Evolutionary conservation across 352 stramenopile genomes (phyloP).

Genomic region (Globisporangium middletonii): DNA sequence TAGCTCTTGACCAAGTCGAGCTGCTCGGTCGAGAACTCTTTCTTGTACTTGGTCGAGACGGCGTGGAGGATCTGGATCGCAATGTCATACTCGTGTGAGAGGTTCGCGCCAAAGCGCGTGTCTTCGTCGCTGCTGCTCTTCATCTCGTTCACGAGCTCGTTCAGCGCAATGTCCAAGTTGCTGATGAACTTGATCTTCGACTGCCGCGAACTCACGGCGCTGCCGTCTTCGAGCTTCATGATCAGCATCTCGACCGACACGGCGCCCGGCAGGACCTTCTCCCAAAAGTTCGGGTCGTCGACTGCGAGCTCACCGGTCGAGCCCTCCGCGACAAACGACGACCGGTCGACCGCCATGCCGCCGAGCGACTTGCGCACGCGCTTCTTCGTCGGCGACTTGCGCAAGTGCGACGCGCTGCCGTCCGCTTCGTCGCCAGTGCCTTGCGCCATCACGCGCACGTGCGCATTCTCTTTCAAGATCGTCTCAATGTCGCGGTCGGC

Average conservation of each 20-base stretch:
- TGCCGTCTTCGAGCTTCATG: slow-evolving; percentile 84
- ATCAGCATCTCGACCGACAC: slow-evolving; percentile 86
- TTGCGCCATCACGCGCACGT: slow-evolving; percentile 52
- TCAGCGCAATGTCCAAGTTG: slow-evolving; percentile 79
- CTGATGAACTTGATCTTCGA: slow-evolving; percentile 88
- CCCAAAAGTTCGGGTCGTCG: slow-evolving; percentile 96
- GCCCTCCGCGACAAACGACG: slow-evolving; percentile 90
- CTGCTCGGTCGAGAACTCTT: slow-evolving; percentile 80
- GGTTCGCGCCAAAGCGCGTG: slow-evolving; percentile 37
- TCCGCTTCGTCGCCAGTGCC: slow-evolving; percentile 24
- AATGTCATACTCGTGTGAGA: slow-evolving; percentile 84
- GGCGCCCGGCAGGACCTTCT: slow-evolving; percentile 85
- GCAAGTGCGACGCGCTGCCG: slow-evolving; percentile 13
- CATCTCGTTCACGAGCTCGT: slow-evolving; percentile 62
- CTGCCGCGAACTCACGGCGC: slow-evolving; percentile 68
- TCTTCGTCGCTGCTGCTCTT: slow-evolving; percentile 40
- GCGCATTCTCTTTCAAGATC: slow-evolving; percentile 86
- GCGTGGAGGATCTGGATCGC: slow-evolving; percentile 79
- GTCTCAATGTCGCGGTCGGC: slow-evolving; percentile 96
- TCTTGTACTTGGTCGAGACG: slow-evolving; percentile 66
- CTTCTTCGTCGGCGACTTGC: slow-evolving; percentile 44
- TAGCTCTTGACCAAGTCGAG: slow-evolving; percentile 75
- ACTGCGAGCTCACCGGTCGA: slow-evolving; percentile 90
- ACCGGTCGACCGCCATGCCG: slow-evolving; percentile 79
- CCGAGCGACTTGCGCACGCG: slow-evolving; percentile 68